Evolutionary conservation across 352 stramenopile genomes (phyloP).

Genomic region (Pythium rhizo-oryzae): DNA sequence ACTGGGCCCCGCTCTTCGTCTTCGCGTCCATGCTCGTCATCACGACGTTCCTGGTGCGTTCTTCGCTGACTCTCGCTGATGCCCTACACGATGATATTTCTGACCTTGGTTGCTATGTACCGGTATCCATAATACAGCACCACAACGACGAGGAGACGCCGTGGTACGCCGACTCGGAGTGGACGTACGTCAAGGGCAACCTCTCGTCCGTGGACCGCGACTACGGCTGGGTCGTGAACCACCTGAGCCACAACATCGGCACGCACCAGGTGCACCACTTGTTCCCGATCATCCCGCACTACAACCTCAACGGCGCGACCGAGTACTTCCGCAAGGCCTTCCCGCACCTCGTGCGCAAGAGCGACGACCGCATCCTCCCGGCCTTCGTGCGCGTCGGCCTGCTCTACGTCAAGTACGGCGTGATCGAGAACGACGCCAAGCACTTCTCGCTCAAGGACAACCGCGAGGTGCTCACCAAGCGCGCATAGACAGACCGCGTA

Average conservation of each 20-base stretch:
- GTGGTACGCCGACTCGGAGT: conserved; percentile 84
- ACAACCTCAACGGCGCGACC: conserved; percentile 74
- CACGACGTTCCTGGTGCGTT: conserved; percentile 71
- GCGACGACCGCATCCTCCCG: conserved; percentile 63
- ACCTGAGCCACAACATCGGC: conserved; percentile 88
- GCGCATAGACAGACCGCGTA: conserved; percentile 20
- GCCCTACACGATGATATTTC: not conserved
- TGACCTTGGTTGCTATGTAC: no score
- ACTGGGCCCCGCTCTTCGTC: conserved; percentile 75
- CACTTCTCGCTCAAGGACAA: conserved; percentile 72
- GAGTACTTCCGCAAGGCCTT: conserved; percentile 66
- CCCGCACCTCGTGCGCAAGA: conserved; percentile 75
- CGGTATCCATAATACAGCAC: conserved; percentile 41
- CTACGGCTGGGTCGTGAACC: conserved; percentile 79
- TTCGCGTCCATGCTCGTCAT: conserved; percentile 84
- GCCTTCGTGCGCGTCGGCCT: conserved; percentile 64
- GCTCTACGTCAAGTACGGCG: conserved; percentile 72
- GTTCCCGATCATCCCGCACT: conserved; percentile 88
- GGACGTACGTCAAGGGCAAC: conserved; percentile 87
- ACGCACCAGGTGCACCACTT: conserved; percentile 88
- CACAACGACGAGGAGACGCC: conserved; percentile 85
- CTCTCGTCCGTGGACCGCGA: conserved; percentile 80
- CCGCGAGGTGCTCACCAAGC: conserved; percentile 27
- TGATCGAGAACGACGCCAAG: conserved; percentile 65
- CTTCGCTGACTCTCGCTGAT: not conserved